These are phyloP conservation scores for Suhomyces yuchorum DNA, from an alignment of 1,139 yeast genomes.

Conservation along the genomic window DNA sequence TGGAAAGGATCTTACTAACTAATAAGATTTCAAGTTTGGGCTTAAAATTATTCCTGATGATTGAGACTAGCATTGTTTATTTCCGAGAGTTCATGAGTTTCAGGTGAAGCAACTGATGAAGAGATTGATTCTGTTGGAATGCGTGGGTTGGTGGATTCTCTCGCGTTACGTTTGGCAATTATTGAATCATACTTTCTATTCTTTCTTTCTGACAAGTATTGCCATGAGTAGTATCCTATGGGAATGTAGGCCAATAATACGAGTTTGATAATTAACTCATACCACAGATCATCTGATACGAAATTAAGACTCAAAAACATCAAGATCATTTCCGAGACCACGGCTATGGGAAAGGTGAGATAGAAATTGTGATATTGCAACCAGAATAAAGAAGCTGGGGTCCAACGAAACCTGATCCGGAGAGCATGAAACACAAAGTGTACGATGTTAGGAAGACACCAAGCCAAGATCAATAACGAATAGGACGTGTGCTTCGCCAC, in stretches of 20 bases:
- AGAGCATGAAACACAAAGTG: conserved; percentile 53
- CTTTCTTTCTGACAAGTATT: conserved; percentile 29
- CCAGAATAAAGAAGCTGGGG: conserved; percentile 36
- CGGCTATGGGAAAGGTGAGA: conserved; percentile 47
- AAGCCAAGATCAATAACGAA: conserved; percentile 48
- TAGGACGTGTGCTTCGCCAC: conserved; percentile 52
- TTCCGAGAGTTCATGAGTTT: conserved; percentile 6
- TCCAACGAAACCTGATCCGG: conserved; percentile 39
- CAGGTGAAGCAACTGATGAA: conserved; percentile 1
- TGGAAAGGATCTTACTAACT: too few relatives aligned
- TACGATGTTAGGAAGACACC: conserved; percentile 46
- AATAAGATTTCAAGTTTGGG: too few relatives aligned
- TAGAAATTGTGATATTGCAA: conserved; percentile 44
- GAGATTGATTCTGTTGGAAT: conserved; percentile 1
- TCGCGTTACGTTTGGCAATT: conserved; percentile 25
- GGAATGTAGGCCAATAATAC: conserved; percentile 41
- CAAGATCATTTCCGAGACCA: conserved; percentile 54
- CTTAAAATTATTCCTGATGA: neutral
- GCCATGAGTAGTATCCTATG: conserved; percentile 40
- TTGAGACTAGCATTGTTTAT: neutral
- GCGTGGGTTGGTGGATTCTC: neutral
- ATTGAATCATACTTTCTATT: conserved; percentile 25
- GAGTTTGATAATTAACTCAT: conserved; percentile 31
- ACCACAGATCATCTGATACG: conserved; percentile 35
- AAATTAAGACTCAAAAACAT: conserved; percentile 52